phyloP scores from a whole-genome alignment of 2,329 filamentous ascomycete genomes.

The Pseudogymnoascus sp. region DNA sequence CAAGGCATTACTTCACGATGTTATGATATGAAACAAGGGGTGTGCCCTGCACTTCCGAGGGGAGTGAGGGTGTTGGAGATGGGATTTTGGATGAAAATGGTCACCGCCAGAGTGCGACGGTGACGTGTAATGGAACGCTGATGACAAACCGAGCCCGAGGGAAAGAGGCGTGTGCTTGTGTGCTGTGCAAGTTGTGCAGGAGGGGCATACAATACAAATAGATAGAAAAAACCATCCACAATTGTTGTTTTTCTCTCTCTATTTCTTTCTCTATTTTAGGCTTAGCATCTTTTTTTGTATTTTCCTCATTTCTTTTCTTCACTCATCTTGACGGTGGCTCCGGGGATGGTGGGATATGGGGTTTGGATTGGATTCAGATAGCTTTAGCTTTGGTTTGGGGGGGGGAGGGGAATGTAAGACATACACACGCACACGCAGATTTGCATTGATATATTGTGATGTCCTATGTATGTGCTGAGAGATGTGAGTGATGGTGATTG shows the following conservation, averaged over 20 bases:
- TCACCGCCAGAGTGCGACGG: not conserved
- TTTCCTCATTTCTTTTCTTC: too few species aligned
- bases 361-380: not conserved
- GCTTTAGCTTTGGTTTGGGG: not conserved
- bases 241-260: not conserved
- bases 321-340: not conserved
- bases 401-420: not conserved
- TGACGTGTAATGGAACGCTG: slow-evolving; percentile 4
- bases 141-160: not conserved
- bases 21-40: not conserved
- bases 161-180: not conserved
- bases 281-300: not conserved
- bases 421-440: not conserved
- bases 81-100: not conserved
- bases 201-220: slow-evolving; percentile 3
- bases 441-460: not conserved
- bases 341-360: slow-evolving; percentile 5
- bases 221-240: not conserved
- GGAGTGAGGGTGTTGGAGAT: not conserved
- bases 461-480: not conserved
- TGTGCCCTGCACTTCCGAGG: not conserved
- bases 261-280: not conserved
- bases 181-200: slow-evolving; percentile 2
- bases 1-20: not conserved
- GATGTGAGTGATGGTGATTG: not conserved